Conservation (phyloP, 305 asterid genomes). For the Ilex paraguariensis region DNA sequence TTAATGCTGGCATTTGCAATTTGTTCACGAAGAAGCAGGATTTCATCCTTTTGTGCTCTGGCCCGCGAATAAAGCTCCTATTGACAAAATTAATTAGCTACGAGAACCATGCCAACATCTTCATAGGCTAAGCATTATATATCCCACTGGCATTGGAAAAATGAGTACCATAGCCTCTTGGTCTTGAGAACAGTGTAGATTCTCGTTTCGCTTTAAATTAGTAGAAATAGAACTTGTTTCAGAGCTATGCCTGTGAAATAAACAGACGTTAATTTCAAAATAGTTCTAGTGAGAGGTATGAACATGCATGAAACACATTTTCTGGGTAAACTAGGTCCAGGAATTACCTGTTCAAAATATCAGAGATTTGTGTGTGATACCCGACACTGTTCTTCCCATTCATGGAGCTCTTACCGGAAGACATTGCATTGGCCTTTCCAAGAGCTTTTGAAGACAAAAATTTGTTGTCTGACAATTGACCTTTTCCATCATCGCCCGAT, state of each 20-base stretch:
- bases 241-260: neutral
- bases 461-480: neutral
- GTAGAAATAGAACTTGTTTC: conserved; percentile 1
- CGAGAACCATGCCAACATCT: neutral
- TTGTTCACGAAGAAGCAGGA: conserved; percentile 4
- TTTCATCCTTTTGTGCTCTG: conserved; percentile 4
- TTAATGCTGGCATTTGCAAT: conserved; percentile 43
- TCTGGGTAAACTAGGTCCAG: neutral
- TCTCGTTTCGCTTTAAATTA: neutral
- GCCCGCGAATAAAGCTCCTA: neutral
- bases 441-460: neutral
- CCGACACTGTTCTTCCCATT: neutral
- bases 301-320: neutral
- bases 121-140: neutral
- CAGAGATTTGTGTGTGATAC: neutral
- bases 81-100: neutral
- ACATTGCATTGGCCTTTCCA: neutral
- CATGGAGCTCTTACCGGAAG: neutral
- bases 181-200: neutral
- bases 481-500: neutral
- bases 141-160: neutral
- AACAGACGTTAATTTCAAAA: neutral
- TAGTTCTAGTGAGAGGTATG: neutral
- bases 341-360: neutral
- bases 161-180: neutral